Base-by-base conservation (phyloP, 2,329 filamentous ascomycete genomes). In the Erysiphe neolycopersici region DNA sequence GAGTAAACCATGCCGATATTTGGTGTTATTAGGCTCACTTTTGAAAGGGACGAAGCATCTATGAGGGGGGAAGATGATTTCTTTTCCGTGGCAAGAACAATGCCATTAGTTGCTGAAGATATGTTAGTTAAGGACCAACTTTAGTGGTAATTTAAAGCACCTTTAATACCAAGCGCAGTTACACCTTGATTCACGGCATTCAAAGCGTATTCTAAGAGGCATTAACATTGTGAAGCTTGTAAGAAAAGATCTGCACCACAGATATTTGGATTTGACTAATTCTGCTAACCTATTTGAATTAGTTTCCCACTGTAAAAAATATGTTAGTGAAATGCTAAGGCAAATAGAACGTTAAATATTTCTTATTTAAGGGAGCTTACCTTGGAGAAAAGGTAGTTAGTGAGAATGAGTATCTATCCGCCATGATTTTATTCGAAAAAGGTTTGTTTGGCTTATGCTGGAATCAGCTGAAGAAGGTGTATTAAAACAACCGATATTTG, bases 1-100 rank as follows among this genome's bases (percentile, higher is more conserved):
- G 84, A 85, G 67, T 98, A 98, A 56, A 98, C 89, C 82, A 95
- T 94, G 61, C 89, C 89, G 62, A 98, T 95, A 70, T 98, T 89
- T 56, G 89, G 89, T 41, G 89, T 98, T 66, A 98, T 85, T 60
- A 91, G 75, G 61, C 83, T 92, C 66, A 98, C 82, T 70, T 98
- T 98, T 56, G 85, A 89, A 51, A 93, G 76, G 36, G 89, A 95
- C 55, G 79, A 74, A 54, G 89, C 78, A 60, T 98, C 89, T 67
- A 92, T 87, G 57, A 98, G 80, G 43, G 89, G 85, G 42, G 89
- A 94, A 33, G 87, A 94, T 38, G 87, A 94, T 66, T 98, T 98
- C 75, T 98, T 98, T 67, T 98, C 89, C 50, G 89, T 98, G 49
- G 89, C 89, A 51, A 98, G 81, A 51, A 98, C 89, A 60, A 98